These are phyloP conservation scores for Arthroderma uncinatum DNA, from an alignment of 2,329 filamentous ascomycete genomes.

Conservation along the genomic window DNA sequence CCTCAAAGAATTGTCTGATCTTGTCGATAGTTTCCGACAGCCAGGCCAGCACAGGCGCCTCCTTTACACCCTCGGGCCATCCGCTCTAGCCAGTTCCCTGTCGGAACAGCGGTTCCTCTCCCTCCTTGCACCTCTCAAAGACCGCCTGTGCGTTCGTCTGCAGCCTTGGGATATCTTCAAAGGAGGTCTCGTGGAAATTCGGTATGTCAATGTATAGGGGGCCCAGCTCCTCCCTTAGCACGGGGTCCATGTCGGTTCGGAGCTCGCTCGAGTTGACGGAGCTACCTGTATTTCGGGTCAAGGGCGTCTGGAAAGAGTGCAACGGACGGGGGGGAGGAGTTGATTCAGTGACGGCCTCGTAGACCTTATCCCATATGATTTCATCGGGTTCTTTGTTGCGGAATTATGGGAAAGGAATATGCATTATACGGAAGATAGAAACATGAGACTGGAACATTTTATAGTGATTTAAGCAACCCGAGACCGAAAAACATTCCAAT, in stretches of 20 bases:
- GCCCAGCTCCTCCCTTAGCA: conserved; percentile 22
- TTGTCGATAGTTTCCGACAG: conserved; percentile 11
- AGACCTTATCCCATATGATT: conserved; percentile 18
- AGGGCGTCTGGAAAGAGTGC: conserved; percentile 19
- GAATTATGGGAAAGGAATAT: too few relatives aligned
- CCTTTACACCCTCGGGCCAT: conserved; percentile 21
- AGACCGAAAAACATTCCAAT: too few relatives aligned
- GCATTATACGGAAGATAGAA: too few relatives aligned
- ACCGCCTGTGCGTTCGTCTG: conserved; percentile 16
- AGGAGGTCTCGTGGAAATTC: conserved; percentile 19
- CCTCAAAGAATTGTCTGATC: conserved; percentile 12
- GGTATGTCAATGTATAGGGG: conserved; percentile 20
- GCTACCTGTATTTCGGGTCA: conserved; percentile 20
- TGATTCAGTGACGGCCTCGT: conserved; percentile 14
- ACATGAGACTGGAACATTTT: too few relatives aligned
- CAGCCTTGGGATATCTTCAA: conserved; percentile 19
- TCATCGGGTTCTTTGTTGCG: conserved; percentile 1
- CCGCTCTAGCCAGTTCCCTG: conserved; percentile 19
- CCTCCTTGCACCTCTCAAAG: conserved; percentile 20
- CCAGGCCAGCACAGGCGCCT: conserved; percentile 22
- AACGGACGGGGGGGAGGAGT: conserved; percentile 16
- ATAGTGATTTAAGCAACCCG: too few relatives aligned
- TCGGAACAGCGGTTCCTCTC: conserved; percentile 18
- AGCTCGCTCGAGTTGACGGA: conserved; percentile 23
- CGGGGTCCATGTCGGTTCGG: conserved; percentile 19